phyloP scores from a whole-genome alignment of 805 yeast genomes.

The Zygosaccharomyces bailii region DNA sequence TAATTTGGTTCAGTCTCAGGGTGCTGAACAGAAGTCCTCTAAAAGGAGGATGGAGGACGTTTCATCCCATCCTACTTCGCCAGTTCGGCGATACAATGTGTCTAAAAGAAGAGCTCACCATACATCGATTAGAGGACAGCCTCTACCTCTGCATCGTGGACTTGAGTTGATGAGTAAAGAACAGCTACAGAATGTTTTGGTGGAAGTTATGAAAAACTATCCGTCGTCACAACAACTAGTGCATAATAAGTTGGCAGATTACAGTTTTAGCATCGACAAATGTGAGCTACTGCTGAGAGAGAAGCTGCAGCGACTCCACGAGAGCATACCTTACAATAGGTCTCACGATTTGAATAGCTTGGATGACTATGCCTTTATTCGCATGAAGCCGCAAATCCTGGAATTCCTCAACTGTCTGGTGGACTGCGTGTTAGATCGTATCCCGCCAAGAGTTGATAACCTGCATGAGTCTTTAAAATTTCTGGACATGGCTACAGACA shows the following conservation, averaged over 20 bases:
- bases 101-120: slow-evolving; percentile 22
- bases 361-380: slow-evolving; percentile 37
- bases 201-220: slow-evolving; percentile 25
- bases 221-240: slow-evolving; percentile 28
- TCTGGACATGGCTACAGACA: slow-evolving; percentile 30
- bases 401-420: slow-evolving; percentile 36
- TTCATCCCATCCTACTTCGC: slow-evolving; percentile 7
- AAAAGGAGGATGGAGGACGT: slow-evolving; percentile 5
- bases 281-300: slow-evolving; percentile 21
- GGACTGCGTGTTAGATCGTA: slow-evolving; percentile 33
- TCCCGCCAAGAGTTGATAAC: slow-evolving; percentile 33
- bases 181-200: slow-evolving; percentile 24
- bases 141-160: slow-evolving; percentile 33
- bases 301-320: slow-evolving; percentile 25
- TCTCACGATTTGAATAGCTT: slow-evolving; percentile 19
- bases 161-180: slow-evolving; percentile 34
- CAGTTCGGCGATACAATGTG: slow-evolving; percentile 10
- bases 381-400: slow-evolving; percentile 31
- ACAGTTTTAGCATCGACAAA: slow-evolving; percentile 25
- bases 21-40: neutral
- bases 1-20: slow-evolving; percentile 1
- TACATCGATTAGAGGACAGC: slow-evolving; percentile 28
- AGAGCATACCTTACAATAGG: slow-evolving; percentile 32
- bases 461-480: slow-evolving; percentile 29
- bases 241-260: slow-evolving; percentile 13